Percentiles rank a stretch among this genome's conserved stretches.
Conservation (phyloP, 257 asterid genomes). For the Solanum piurae region DNA sequence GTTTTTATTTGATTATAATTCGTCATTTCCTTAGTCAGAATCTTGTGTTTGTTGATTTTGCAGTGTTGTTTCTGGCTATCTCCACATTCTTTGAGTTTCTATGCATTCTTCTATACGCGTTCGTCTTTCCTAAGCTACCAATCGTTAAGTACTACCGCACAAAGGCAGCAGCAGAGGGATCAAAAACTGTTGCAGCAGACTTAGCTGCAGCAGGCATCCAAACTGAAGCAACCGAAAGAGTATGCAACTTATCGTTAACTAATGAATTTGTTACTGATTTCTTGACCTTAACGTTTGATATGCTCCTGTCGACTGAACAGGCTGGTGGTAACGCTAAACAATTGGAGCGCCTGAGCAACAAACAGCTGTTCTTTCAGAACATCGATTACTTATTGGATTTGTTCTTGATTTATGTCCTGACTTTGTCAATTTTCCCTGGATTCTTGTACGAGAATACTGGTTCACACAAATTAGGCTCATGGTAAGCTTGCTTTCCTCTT, state of each 20-base stretch:
- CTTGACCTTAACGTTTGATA: background rate
- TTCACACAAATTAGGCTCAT: slow-evolving; percentile 48
- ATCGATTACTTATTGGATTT: slow-evolving; percentile 48
- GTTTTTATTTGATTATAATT: background rate
- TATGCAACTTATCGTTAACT: background rate
- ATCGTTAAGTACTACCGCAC: slow-evolving; percentile 30
- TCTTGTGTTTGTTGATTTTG: background rate
- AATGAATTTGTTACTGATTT: background rate
- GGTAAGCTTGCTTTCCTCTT: slow-evolving; percentile 29
- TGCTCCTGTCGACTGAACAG: background rate
- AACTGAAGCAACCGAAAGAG: slow-evolving; percentile 5
- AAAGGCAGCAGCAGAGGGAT: slow-evolving; percentile 60
- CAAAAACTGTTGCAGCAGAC: slow-evolving; percentile 70
- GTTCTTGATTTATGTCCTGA: slow-evolving; percentile 52
- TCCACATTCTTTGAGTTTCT: slow-evolving; percentile 18
- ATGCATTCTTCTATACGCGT: slow-evolving; percentile 24
- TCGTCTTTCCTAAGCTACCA: slow-evolving; percentile 22
- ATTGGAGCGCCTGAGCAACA: slow-evolving; percentile 40
- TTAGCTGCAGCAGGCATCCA: slow-evolving; percentile 73
- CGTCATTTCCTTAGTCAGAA: background rate
- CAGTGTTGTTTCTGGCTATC: slow-evolving; percentile 34
- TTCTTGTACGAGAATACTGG: slow-evolving; percentile 58
- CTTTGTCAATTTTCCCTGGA: background rate
- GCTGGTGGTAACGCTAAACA: slow-evolving; percentile 10
- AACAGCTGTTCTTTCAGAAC: slow-evolving; percentile 38